A percentile compares a stretch with the other conserved stretches of the same genome.
Conservation (phyloP, 2,329 filamentous ascomycete species). For the Fusarium tjaetaba region DNA sequence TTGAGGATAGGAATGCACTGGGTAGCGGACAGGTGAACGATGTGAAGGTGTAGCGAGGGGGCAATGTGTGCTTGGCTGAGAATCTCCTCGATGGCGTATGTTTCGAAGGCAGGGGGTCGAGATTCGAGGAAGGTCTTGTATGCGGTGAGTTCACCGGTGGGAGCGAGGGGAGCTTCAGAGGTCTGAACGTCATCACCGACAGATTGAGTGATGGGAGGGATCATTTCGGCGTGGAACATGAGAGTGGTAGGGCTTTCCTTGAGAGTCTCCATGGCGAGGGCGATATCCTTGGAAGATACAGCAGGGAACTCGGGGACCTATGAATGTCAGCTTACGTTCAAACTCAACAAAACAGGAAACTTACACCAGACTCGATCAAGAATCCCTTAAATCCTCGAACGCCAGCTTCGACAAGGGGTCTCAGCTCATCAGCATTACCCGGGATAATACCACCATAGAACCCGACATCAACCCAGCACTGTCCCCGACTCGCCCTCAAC, state of each 20-base stretch:
- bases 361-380: conserved; percentile 92
- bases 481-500: conserved; percentile 80
- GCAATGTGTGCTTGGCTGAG: conserved; percentile 82
- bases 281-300: conserved; percentile 82
- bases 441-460: conserved; percentile 97
- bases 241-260: conserved; percentile 86
- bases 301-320: conserved; percentile 96
- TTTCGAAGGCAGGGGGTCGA: conserved; percentile 89
- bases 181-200: conserved; percentile 80
- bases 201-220: conserved; percentile 83
- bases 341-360: conserved; percentile 47
- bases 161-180: conserved; percentile 74
- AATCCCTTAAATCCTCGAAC: conserved; percentile 98
- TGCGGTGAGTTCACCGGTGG: conserved; percentile 75
- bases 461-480: conserved; percentile 99
- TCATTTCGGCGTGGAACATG: conserved; percentile 99
- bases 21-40: conserved; percentile 91
- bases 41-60: conserved; percentile 86
- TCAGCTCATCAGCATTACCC: conserved; percentile 83
- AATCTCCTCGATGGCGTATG: conserved; percentile 88
- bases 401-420: conserved; percentile 82
- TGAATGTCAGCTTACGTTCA: conserved; percentile 20
- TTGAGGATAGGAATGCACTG: conserved; percentile 86
- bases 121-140: conserved; percentile 95
- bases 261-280: conserved; percentile 81